Evolutionary conservation across 2,329 filamentous ascomycete genomes (phyloP).

Genomic region (Aquanectria penicillioides): DNA sequence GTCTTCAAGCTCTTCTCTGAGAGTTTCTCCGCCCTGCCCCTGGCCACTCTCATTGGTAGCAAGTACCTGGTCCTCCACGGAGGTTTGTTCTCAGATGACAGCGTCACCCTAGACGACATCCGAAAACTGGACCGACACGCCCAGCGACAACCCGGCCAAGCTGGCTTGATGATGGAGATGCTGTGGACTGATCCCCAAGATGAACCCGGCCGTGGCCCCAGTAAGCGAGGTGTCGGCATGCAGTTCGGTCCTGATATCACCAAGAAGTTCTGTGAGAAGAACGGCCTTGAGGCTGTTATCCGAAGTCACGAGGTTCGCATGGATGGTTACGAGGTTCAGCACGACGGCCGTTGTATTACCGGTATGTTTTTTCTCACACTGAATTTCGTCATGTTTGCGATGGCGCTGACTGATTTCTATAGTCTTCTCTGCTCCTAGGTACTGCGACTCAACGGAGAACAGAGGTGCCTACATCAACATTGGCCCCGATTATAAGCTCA

Average conservation of each 20-base stretch:
- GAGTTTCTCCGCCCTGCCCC: slow-evolving; percentile 91
- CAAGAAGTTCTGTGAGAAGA: slow-evolving; percentile 95
- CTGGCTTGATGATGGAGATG: slow-evolving; percentile 99
- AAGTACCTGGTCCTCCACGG: slow-evolving; percentile 95
- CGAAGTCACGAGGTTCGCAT: slow-evolving; percentile 98
- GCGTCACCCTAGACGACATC: slow-evolving; percentile 90
- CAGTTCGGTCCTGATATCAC: slow-evolving; percentile 98
- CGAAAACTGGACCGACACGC: slow-evolving; percentile 90
- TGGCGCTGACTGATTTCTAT: slow-evolving; percentile 22
- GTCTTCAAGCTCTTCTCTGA: slow-evolving; percentile 98
- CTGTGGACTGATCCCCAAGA: slow-evolving; percentile 97
- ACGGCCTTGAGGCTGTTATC: slow-evolving; percentile 93
- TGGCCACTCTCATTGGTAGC: slow-evolving; percentile 90
- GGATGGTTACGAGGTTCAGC: slow-evolving; percentile 99
- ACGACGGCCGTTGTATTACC: slow-evolving; percentile 94
- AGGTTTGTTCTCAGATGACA: slow-evolving; percentile 95
- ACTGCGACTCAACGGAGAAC: slow-evolving; percentile 98
- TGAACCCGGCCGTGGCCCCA: slow-evolving; percentile 85
- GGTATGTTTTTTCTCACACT: slow-evolving; percentile 59
- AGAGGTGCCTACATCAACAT: slow-evolving; percentile 99
- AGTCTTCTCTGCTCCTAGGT: slow-evolving; percentile 97
- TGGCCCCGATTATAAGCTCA: slow-evolving; percentile 87
- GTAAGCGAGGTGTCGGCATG: slow-evolving; percentile 95
- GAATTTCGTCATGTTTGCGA: not conserved
- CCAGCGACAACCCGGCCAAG: slow-evolving; percentile 91